Conservation (phyloP, 805 yeast genomes). For the Kuraishia hungarica region DNA sequence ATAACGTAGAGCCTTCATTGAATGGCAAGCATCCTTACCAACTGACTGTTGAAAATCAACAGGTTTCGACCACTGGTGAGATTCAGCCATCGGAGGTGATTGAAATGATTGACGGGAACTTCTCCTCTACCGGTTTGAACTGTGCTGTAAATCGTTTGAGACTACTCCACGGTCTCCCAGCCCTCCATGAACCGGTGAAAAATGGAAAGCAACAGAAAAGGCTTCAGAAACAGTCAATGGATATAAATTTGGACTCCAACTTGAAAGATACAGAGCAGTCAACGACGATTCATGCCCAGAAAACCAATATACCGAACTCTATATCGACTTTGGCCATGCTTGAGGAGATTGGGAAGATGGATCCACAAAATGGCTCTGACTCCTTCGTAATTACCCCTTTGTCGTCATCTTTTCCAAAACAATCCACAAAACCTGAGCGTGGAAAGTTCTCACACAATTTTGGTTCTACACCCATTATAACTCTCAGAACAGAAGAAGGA, state of each 20-base stretch:
- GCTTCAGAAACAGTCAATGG: not conserved
- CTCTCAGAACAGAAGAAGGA: not conserved
- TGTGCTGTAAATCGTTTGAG: not conserved
- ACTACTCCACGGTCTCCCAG: not conserved
- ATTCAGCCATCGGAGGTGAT: not conserved
- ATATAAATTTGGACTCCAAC: no score
- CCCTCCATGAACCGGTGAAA: not conserved
- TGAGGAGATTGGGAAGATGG: not conserved
- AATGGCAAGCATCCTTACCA: slow-evolving; percentile 25
- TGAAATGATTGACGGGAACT: no score
- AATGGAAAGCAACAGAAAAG: not conserved
- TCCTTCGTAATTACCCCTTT: not conserved
- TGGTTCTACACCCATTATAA: not conserved
- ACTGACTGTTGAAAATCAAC: not conserved
- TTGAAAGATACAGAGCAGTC: no score
- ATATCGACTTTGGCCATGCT: not conserved
- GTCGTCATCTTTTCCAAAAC: not conserved
- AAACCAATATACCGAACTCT: not conserved
- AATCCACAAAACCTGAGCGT: not conserved
- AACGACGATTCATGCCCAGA: not conserved
- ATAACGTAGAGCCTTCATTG: slow-evolving; percentile 16
- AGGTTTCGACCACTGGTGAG: slow-evolving; percentile 3
- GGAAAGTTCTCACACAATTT: not conserved
- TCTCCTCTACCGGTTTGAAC: not conserved
- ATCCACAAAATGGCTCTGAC: not conserved